Evolutionary conservation across 805 yeast species (phyloP).

Genomic region (Sungouiella thailandica): DNA sequence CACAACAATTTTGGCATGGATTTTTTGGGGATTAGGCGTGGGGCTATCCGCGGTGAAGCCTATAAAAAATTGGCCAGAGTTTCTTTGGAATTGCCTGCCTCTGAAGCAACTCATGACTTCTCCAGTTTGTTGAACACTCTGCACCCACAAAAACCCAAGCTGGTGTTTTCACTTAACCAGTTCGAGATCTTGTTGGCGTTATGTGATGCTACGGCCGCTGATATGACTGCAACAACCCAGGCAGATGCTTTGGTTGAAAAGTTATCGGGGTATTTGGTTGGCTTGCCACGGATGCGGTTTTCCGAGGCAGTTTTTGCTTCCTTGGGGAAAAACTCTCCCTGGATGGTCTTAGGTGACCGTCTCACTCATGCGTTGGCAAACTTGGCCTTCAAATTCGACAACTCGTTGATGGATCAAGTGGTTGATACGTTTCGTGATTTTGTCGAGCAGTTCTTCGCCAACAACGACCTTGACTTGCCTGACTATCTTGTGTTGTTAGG

Average conservation of each 20-base stretch:
- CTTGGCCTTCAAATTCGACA: constrained; percentile 23
- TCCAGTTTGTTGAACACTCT: constrained; percentile 7
- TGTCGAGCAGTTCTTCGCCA: constrained; percentile 20
- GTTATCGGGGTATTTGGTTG: constrained; percentile 43
- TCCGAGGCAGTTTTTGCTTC: constrained; percentile 30
- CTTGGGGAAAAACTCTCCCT: constrained; percentile 24
- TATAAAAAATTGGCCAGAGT: constrained; percentile 32
- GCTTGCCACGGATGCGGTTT: constrained; percentile 42
- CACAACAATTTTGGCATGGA: constrained; percentile 23
- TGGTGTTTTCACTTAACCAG: constrained; percentile 48
- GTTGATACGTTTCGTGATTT: constrained; percentile 25
- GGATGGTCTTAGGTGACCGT: constrained; percentile 30
- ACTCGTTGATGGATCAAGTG: constrained; percentile 18
- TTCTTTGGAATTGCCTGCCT: constrained; percentile 20
- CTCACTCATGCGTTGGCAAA: constrained; percentile 30
- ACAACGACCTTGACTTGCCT: constrained; percentile 18
- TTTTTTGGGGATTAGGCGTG: constrained; percentile 32
- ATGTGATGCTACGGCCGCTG: constrained; percentile 28
- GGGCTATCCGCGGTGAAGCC: constrained; percentile 37
- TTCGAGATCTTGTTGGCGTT: constrained; percentile 55
- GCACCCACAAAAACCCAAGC: constrained; percentile 16
- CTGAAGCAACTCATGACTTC: constrained; percentile 14
- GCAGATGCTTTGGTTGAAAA: constrained; percentile 41
- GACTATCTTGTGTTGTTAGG: constrained; percentile 35
- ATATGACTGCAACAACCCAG: constrained; percentile 26